These are phyloP conservation scores for Sideroxylon spinosum DNA, from an alignment of 179 eudicot species.

Conservation along the genomic window DNA sequence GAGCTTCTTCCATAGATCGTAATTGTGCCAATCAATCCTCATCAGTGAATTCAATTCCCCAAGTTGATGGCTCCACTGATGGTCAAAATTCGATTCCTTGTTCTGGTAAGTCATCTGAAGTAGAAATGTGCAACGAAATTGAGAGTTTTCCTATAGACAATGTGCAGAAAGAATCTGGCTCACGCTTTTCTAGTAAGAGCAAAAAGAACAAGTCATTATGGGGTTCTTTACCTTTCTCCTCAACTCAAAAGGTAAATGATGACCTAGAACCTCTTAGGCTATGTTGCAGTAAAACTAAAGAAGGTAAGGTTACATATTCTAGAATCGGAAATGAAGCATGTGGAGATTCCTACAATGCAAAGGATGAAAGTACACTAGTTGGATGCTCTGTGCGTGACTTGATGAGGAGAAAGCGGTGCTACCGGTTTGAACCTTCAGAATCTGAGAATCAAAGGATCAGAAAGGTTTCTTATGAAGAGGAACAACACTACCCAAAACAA, in stretches of 20 bases:
- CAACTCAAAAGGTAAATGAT: conserved; percentile 23
- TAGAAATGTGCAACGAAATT: conserved; percentile 23
- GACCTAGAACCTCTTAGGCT: conserved; percentile 25
- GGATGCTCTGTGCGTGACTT: conserved; percentile 77
- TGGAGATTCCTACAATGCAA: conserved; percentile 19
- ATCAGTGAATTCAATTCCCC: conserved; percentile 43
- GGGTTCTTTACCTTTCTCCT: conserved; percentile 65
- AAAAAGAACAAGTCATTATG: conserved; percentile 43
- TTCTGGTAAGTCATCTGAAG: conserved; percentile 27
- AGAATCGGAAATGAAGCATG: conserved; percentile 21
- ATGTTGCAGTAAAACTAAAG: conserved; percentile 17
- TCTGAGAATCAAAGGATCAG: conserved; percentile 21
- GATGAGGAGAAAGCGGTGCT: conserved; percentile 75
- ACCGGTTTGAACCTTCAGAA: conserved; percentile 35
- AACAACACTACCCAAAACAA: conserved; percentile 20
- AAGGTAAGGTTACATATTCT: conserved; percentile 22
- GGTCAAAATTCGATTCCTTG: conserved; percentile 30
- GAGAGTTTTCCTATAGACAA: conserved; percentile 23
- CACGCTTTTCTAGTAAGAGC: conserved; percentile 28
- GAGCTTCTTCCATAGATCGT: conserved; percentile 23
- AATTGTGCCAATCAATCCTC: conserved; percentile 19
- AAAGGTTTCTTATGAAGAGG: conserved; percentile 27
- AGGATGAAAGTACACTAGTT: conserved; percentile 33
- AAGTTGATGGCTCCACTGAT: conserved; percentile 70
- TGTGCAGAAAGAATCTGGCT: conserved; percentile 24